phyloP scores from a whole-genome alignment of 2,329 filamentous ascomycete species.

The Sclerotinia sclerotiorum region DNA sequence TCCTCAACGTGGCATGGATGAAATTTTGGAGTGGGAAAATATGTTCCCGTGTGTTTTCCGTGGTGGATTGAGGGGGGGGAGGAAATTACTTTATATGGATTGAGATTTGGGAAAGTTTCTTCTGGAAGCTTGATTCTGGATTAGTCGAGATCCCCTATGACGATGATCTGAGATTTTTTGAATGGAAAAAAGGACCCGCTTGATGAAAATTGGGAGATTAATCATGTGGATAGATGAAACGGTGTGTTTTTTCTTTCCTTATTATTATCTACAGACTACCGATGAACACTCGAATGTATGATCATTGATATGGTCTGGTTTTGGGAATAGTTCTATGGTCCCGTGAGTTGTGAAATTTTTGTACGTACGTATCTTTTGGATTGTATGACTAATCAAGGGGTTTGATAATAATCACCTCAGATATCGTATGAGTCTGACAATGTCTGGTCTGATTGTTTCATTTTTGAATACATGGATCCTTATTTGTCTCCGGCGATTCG shows the following conservation, averaged over 20 bases:
- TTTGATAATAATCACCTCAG: background rate
- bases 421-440: conserved; percentile 7
- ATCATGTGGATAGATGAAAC: background rate
- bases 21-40: background rate
- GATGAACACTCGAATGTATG: background rate
- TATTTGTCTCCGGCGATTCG: background rate
- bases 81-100: background rate
- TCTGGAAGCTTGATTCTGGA: background rate
- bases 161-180: background rate
- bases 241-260: background rate
- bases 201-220: background rate
- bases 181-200: background rate
- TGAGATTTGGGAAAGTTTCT: background rate
- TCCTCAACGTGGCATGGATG: background rate
- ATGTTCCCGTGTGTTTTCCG: background rate
- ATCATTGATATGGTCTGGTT: too few relatives aligned
- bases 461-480: background rate
- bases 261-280: too few relatives aligned
- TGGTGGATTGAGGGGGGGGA: background rate
- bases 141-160: conserved; percentile 13
- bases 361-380: background rate
- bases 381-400: background rate
- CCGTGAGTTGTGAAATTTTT: background rate
- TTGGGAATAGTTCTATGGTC: background rate
- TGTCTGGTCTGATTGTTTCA: background rate